These are phyloP conservation scores for Rhinocladiella mackenziei DNA, from an alignment of 2,329 filamentous ascomycete species.

Conservation along the genomic window DNA sequence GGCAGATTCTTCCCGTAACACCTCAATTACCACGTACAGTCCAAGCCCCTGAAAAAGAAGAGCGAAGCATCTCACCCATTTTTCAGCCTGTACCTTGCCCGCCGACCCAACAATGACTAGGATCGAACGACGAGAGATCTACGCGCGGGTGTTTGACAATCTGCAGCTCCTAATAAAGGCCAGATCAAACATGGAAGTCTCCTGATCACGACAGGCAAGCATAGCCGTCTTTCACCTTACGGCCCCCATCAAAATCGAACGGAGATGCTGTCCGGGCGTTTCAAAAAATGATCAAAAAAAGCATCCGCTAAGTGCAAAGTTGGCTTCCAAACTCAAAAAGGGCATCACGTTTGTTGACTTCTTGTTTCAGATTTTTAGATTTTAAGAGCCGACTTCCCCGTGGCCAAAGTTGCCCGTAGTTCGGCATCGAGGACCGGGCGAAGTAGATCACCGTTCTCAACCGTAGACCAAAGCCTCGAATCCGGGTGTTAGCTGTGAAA, in stretches of 20 bases:
- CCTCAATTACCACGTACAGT: background rate
- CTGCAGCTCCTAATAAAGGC: background rate
- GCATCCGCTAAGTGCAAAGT: no score
- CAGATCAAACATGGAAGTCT: background rate
- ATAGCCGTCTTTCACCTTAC: slow-evolving; percentile 1
- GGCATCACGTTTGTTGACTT: background rate
- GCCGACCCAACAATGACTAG: no score
- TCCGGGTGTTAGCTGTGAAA: no score
- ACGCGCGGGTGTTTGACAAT: background rate
- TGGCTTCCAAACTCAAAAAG: slow-evolving; percentile 1
- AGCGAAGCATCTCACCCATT: no score
- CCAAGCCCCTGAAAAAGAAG: background rate
- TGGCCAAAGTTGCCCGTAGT: no score
- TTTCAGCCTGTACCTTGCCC: no score
- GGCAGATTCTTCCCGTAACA: no score
- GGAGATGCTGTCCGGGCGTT: slow-evolving; percentile 2
- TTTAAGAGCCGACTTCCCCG: no score
- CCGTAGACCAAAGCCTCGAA: no score
- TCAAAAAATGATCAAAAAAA: background rate
- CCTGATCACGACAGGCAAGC: slow-evolving; percentile 2
- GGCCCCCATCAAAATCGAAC: no score
- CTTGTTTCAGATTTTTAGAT: slow-evolving; percentile 4
- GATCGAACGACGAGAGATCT: background rate
- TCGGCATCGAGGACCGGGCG: no score
- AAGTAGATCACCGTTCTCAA: no score